Evolutionary conservation across 1,139 yeast species (phyloP).

Genomic region (Hemisphaericaspora subhashii): DNA sequence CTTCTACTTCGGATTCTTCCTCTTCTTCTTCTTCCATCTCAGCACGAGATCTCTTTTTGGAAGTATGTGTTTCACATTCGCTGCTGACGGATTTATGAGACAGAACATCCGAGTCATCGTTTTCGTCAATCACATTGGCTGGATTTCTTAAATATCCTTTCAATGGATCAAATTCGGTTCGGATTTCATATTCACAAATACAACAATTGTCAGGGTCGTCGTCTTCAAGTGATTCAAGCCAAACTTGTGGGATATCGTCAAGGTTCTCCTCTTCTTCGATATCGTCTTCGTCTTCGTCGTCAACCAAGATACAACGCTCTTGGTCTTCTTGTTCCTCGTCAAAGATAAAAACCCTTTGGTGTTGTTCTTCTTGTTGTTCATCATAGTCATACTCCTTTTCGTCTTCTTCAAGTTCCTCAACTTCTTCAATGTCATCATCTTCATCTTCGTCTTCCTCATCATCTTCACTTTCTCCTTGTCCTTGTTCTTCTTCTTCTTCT

Average conservation of each 20-base stretch:
- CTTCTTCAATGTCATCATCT: conserved; percentile 8
- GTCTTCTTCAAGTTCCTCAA: conserved; percentile 4
- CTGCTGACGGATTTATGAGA: neutral
- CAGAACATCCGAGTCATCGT: neutral
- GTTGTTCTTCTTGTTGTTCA: neutral
- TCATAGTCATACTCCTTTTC: conserved; percentile 4
- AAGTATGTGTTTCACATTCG: neutral
- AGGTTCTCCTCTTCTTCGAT: conserved; percentile 1
- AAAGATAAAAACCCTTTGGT: too few species aligned
- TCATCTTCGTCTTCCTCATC: conserved; percentile 3
- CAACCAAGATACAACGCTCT: too few species aligned
- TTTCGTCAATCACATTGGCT: neutral
- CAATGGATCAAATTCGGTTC: neutral
- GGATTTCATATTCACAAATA: too few species aligned
- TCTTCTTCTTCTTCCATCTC: conserved; percentile 7
- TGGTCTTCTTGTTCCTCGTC: too few species aligned
- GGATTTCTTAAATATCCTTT: neutral
- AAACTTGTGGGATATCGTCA: neutral
- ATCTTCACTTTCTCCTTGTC: conserved; percentile 2
- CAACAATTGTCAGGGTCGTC: neutral
- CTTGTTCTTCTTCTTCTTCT: conserved; percentile 2
- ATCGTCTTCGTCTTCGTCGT: conserved; percentile 5
- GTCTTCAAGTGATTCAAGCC: neutral
- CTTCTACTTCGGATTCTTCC: conserved; percentile 3
- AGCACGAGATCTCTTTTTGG: conserved; percentile 4